These are phyloP conservation scores for Colletotrichum chlorophyti DNA, from an alignment of 2,329 filamentous ascomycete species.

Conservation along the genomic window DNA sequence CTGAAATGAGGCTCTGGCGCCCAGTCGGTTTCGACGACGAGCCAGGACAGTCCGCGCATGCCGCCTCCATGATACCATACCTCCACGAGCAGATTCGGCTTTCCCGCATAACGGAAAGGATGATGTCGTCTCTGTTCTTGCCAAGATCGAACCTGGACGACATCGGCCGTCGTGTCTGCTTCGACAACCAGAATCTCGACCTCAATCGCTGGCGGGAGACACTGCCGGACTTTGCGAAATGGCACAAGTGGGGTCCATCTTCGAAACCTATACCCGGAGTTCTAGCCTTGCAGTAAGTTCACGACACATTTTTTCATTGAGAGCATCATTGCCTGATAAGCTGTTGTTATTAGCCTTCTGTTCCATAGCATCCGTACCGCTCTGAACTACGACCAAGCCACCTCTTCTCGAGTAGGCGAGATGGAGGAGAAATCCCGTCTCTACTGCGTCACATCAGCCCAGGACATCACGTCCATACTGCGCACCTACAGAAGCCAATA, in stretches of 20 bases:
- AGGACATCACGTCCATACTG: conserved; percentile 32
- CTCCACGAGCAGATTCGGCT: conserved; percentile 32
- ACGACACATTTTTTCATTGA: no score
- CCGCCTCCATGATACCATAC: conserved; percentile 28
- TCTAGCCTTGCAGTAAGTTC: conserved; percentile 32
- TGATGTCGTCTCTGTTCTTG: conserved; percentile 30
- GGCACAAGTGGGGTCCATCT: conserved; percentile 31
- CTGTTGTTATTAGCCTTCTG: conserved; percentile 19
- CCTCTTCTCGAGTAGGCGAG: neutral
- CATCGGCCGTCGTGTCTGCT: conserved; percentile 1
- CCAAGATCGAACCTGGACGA: neutral
- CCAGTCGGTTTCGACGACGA: conserved; percentile 32
- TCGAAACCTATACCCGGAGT: conserved; percentile 23
- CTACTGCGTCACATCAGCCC: conserved; percentile 31
- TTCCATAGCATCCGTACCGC: conserved; percentile 35
- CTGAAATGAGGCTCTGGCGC: conserved; percentile 32
- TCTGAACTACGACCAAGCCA: conserved; percentile 33
- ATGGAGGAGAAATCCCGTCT: conserved; percentile 6
- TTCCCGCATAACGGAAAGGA: conserved; percentile 30
- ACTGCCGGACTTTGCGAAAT: conserved; percentile 29
- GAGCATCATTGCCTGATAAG: no score
- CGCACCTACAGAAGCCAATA: conserved; percentile 33
- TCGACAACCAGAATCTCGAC: conserved; percentile 32
- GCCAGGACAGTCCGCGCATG: neutral
- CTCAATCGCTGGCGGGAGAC: conserved; percentile 31